These are phyloP conservation scores for Verticillium zaregamsianum DNA, from an alignment of 2,329 filamentous ascomycete genomes.

Conservation along the genomic window DNA sequence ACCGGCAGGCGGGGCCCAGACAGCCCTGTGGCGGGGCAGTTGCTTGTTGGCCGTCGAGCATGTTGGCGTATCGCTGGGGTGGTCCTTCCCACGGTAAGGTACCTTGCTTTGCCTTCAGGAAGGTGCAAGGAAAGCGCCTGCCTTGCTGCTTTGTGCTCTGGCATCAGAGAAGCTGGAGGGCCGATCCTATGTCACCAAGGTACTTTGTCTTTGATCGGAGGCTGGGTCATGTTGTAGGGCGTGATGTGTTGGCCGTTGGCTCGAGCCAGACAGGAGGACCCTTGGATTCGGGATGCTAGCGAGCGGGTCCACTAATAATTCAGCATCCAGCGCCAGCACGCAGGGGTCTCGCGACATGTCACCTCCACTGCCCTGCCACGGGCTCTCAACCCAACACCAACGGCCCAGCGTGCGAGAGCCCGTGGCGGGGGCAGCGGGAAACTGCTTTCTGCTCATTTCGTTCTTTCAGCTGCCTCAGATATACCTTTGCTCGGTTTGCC, in stretches of 20 bases:
- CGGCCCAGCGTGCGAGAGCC: too few species aligned
- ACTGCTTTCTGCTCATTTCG: too few species aligned
- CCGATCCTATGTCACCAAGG: too few species aligned
- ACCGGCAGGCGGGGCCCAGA: background rate
- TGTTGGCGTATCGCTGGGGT: background rate
- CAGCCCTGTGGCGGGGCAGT: too few species aligned
- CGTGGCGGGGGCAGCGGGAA: too few species aligned
- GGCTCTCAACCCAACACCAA: too few species aligned
- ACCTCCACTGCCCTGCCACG: background rate
- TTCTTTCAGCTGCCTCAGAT: background rate
- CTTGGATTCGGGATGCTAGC: background rate
- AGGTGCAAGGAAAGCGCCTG: background rate
- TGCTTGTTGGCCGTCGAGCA: too few species aligned
- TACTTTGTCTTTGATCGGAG: too few species aligned
- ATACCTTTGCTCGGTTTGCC: background rate
- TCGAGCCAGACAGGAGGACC: background rate
- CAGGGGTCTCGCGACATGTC: background rate
- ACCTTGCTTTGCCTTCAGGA: background rate
- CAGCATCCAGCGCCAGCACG: background rate
- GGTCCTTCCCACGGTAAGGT: too few species aligned
- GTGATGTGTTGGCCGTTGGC: too few species aligned
- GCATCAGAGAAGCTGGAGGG: too few species aligned
- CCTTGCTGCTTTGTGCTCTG: background rate
- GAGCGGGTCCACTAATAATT: background rate
- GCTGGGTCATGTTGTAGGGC: too few species aligned